A percentile compares a stretch with the other conserved stretches of the same genome.
phyloP scores from a whole-genome alignment of 2,329 filamentous ascomycete genomes.

The Alternaria viburni region DNA sequence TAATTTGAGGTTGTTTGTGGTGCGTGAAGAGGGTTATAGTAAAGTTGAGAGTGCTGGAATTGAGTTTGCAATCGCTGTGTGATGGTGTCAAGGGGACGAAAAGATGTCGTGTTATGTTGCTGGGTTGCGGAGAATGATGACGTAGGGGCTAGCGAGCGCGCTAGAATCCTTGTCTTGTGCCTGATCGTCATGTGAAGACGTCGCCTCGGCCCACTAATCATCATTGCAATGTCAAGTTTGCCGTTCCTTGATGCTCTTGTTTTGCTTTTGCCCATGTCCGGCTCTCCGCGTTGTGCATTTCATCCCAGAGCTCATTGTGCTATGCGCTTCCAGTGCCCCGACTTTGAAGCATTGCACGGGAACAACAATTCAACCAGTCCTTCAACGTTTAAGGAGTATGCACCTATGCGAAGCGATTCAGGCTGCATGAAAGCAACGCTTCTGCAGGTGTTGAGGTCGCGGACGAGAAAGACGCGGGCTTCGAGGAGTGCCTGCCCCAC shows the following conservation, averaged over 20 bases:
- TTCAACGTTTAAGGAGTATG: not conserved
- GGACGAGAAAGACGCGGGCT: not conserved
- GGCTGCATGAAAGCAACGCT: not conserved
- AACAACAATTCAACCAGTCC: not conserved
- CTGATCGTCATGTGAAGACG: conserved; percentile 6
- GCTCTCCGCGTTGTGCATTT: not conserved
- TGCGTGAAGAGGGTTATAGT: not conserved
- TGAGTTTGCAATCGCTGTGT: conserved; percentile 1
- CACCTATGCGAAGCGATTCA: not conserved
- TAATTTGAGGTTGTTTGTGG: not conserved
- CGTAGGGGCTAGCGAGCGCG: conserved; percentile 10
- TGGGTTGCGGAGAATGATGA: conserved; percentile 10
- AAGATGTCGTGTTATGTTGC: conserved; percentile 8
- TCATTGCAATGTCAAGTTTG: not conserved
- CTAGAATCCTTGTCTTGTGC: conserved; percentile 12
- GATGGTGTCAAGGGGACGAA: not conserved
- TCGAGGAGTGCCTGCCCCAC: not conserved
- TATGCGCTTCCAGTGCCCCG: not conserved
- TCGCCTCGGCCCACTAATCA: not conserved
- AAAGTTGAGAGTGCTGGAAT: not conserved
- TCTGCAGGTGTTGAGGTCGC: not conserved
- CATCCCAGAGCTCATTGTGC: not conserved
- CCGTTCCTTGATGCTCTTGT: not conserved
- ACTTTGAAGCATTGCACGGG: not conserved
- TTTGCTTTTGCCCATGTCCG: not conserved